These are phyloP conservation scores for Aquanectria penicillioides DNA, from an alignment of 2,329 filamentous ascomycete genomes.

Conservation along the genomic window DNA sequence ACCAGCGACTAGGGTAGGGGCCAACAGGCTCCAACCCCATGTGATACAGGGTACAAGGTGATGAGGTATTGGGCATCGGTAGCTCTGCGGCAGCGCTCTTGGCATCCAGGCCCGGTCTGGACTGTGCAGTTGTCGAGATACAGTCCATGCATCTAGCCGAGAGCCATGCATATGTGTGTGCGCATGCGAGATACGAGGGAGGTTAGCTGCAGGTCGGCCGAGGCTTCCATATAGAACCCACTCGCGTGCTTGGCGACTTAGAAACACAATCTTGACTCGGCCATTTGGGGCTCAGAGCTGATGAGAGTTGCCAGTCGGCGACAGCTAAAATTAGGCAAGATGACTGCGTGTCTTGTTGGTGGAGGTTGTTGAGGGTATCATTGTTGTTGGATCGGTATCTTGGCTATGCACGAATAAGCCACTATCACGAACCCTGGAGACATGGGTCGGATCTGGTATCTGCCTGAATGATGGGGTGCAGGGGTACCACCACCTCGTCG, in stretches of 20 bases:
- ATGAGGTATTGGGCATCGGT: background rate
- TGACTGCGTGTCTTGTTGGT: background rate
- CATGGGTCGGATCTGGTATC: background rate
- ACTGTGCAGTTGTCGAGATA: background rate
- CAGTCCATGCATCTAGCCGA: slow-evolving; percentile 4
- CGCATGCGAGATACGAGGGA: background rate
- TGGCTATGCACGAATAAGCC: background rate
- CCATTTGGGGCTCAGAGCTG: background rate
- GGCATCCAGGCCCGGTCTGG: background rate
- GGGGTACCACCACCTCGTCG: background rate
- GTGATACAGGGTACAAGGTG: background rate
- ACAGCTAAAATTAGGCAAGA: slow-evolving; percentile 3
- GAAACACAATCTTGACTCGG: background rate
- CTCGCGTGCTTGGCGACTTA: background rate
- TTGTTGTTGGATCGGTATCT: background rate
- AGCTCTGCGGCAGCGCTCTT: background rate
- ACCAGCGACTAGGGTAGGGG: background rate
- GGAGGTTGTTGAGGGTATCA: background rate
- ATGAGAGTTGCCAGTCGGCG: too few relatives aligned
- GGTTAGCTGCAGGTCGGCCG: background rate
- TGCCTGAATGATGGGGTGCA: background rate
- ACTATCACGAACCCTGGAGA: background rate
- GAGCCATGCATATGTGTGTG: background rate
- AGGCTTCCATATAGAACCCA: background rate
- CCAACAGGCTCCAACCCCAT: slow-evolving; percentile 1